A percentile compares a stretch with the other conserved stretches of the same genome.
Evolutionary conservation across 768 basidiomycete species (phyloP).

Genomic region (Mycena amicta): DNA sequence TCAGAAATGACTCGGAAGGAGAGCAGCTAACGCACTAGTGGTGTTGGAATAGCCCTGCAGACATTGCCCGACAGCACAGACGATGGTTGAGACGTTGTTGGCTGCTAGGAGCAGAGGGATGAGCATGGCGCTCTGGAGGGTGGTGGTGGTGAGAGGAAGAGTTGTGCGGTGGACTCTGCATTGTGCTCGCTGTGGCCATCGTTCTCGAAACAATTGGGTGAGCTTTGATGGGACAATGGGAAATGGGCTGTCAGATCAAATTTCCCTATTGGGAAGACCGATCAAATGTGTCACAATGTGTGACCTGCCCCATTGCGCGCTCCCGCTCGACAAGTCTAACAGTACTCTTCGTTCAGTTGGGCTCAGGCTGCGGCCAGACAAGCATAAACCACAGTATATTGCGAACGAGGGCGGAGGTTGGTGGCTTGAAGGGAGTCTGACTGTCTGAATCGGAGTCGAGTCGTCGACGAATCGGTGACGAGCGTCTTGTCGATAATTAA

Average conservation of each 20-base stretch:
- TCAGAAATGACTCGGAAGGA: background rate
- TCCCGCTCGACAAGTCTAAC: too few species aligned
- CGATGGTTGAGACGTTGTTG: slow-evolving; percentile 42
- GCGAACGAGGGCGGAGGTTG: too few species aligned
- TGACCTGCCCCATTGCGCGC: background rate
- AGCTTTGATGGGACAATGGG: background rate
- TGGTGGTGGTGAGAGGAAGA: background rate
- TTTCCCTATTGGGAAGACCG: background rate
- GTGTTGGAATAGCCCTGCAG: slow-evolving; percentile 66
- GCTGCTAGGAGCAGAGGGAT: background rate
- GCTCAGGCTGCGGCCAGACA: too few species aligned
- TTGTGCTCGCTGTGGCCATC: background rate
- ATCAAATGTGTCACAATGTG: background rate
- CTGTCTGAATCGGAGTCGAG: too few species aligned
- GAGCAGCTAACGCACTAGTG: slow-evolving; percentile 38
- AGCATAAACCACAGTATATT: too few species aligned
- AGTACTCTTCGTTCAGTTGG: too few species aligned
- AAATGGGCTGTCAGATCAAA: background rate
- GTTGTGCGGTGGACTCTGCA: background rate
- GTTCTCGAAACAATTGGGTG: background rate
- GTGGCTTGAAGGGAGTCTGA: too few species aligned
- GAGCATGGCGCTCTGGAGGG: background rate
- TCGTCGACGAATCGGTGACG: too few species aligned
- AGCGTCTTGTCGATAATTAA: too few species aligned
- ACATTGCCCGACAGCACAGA: slow-evolving; percentile 76